These are phyloP conservation scores for Hemisphaericaspora subhashii DNA, from an alignment of 1,139 yeast species.

Conservation along the genomic window DNA sequence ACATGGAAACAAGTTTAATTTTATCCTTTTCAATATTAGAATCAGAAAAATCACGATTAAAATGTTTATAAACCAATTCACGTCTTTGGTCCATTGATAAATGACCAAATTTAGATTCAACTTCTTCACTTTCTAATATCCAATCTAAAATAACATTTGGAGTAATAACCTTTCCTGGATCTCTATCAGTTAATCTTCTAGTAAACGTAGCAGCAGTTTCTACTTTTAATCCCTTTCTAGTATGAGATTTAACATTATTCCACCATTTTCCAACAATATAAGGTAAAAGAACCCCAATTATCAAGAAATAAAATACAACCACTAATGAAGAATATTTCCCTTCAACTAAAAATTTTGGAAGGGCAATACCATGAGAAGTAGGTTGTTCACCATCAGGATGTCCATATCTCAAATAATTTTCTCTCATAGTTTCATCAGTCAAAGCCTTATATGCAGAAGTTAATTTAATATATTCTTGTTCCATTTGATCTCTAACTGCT, in stretches of 20 bases:
- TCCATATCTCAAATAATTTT: conserved; percentile 83
- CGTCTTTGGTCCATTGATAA: conserved; percentile 49
- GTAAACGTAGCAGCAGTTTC: conserved; percentile 77
- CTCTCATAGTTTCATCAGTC: conserved; percentile 84
- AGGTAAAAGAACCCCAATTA: conserved; percentile 81
- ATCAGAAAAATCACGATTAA: conserved; percentile 46
- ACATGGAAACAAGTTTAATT: conserved; percentile 57
- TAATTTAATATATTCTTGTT: conserved; percentile 75
- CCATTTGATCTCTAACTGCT: conserved; percentile 57
- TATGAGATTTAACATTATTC: conserved; percentile 76
- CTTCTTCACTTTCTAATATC: conserved; percentile 67
- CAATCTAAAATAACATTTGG: conserved; percentile 60
- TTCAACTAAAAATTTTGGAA: conserved; percentile 89
- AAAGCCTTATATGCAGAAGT: conserved; percentile 93
- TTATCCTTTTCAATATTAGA: conserved; percentile 41
- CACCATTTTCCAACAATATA: conserved; percentile 85
- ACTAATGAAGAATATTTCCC: conserved; percentile 73
- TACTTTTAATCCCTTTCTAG: conserved; percentile 80
- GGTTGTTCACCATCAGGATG: conserved; percentile 99
- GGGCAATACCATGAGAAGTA: conserved; percentile 92
- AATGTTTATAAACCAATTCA: conserved; percentile 54
- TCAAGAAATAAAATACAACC: conserved; percentile 60
- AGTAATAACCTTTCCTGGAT: conserved; percentile 72
- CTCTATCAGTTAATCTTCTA: conserved; percentile 64
- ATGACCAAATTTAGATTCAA: conserved; percentile 38